phyloP scores from a whole-genome alignment of 805 yeast genomes.

The Yamadazyma phyllophila region DNA sequence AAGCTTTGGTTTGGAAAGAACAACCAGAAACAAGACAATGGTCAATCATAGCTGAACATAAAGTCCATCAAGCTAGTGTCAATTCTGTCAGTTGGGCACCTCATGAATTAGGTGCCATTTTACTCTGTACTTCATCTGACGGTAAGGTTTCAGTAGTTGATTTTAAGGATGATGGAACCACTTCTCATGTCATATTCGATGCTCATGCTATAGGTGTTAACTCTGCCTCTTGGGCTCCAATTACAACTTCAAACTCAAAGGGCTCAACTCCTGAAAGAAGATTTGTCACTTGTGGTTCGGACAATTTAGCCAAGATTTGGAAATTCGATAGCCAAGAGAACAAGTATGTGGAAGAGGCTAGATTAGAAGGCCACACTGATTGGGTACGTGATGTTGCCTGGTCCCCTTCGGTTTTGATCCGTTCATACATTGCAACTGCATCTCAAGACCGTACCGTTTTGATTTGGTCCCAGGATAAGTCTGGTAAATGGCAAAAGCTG shows the following conservation, averaged over 20 bases:
- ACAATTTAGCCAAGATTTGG: conserved; percentile 93
- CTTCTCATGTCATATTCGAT: conserved; percentile 57
- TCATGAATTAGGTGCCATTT: conserved; percentile 90
- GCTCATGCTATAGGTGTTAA: conserved; percentile 96
- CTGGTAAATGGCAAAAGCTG: conserved; percentile 77
- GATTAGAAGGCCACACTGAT: conserved; percentile 86
- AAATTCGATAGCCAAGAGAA: conserved; percentile 53
- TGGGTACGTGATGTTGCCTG: conserved; percentile 99
- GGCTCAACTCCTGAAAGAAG: conserved; percentile 51
- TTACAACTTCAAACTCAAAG: conserved; percentile 29
- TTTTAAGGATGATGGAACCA: conserved; percentile 84
- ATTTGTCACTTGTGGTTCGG: conserved; percentile 94
- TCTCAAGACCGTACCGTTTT: conserved; percentile 94
- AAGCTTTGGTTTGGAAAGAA: conserved; percentile 92
- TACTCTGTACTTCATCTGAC: conserved; percentile 89
- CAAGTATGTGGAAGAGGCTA: conserved; percentile 69
- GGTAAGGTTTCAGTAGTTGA: conserved; percentile 90
- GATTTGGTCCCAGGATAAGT: conserved; percentile 85
- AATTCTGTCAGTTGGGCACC: conserved; percentile 97
- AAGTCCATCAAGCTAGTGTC: conserved; percentile 89
- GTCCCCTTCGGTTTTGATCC: conserved; percentile 88
- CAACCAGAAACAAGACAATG: conserved; percentile 74
- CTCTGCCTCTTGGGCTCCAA: conserved; percentile 93
- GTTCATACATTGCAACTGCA: conserved; percentile 91
- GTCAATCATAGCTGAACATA: conserved; percentile 83